These are phyloP conservation scores for Leucocoprinus sp. DNA, from an alignment of 768 basidiomycete species.

Conservation along the genomic window DNA sequence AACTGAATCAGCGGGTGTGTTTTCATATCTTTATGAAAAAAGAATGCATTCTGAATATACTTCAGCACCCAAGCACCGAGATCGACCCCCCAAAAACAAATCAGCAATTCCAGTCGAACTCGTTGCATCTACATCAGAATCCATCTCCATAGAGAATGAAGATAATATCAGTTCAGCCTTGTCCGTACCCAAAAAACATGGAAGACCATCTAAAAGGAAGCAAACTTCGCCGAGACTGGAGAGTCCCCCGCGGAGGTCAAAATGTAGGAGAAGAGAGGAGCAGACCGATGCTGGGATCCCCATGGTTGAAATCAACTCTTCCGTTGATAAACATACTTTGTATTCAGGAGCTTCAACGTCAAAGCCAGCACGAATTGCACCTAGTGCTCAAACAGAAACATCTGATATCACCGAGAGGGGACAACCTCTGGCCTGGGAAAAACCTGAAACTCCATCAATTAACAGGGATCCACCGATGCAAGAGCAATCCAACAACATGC, in stretches of 20 bases:
- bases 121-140: background rate
- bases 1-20: background rate
- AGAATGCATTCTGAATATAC: background rate
- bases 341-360: too few relatives aligned
- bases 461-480: too few relatives aligned
- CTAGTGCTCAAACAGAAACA: background rate
- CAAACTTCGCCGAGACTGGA: background rate
- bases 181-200: constrained; percentile 25
- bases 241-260: background rate
- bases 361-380: background rate
- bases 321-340: background rate
- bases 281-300: background rate
- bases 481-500: background rate
- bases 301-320: background rate
- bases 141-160: constrained; percentile 6
- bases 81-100: constrained; percentile 25
- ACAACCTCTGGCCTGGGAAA: too few relatives aligned
- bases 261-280: background rate
- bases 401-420: too few relatives aligned
- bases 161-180: background rate
- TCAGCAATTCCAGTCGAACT: background rate
- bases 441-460: too few relatives aligned
- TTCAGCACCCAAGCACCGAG: constrained; percentile 29
- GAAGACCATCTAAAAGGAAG: constrained; percentile 23
- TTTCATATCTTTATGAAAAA: too few relatives aligned